Evolutionary conservation across 495 filamentous ascomycete species (phyloP).

Genomic region (Aspergillus cristatus): DNA sequence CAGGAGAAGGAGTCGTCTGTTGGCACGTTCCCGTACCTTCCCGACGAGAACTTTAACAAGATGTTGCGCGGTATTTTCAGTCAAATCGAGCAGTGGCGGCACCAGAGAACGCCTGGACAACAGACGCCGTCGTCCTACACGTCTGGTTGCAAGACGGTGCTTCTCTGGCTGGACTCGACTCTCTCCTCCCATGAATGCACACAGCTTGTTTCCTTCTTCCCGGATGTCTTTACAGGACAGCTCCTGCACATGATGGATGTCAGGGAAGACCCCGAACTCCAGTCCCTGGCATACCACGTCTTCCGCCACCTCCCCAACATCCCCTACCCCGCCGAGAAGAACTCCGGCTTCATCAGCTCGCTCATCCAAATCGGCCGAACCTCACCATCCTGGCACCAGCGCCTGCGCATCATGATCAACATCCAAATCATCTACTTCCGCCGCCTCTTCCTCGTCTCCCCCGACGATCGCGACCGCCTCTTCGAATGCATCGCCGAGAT

Average conservation of each 20-base stretch:
- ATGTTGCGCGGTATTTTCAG: conserved; percentile 71
- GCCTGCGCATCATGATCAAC: conserved; percentile 92
- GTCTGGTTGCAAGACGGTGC: conserved; percentile 87
- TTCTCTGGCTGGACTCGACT: conserved; percentile 90
- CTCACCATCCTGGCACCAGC: conserved; percentile 90
- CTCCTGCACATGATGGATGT: conserved; percentile 99
- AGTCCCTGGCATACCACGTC: conserved; percentile 90
- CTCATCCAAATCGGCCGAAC: conserved; percentile 84
- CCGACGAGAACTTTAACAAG: conserved; percentile 60
- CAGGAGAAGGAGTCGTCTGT: conserved; percentile 76
- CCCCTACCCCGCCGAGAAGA: conserved; percentile 78
- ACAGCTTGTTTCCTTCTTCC: conserved; percentile 85
- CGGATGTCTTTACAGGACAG: conserved; percentile 77
- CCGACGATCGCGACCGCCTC: conserved; percentile 62
- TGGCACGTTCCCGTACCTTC: conserved; percentile 74
- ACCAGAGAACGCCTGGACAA: conserved; percentile 74
- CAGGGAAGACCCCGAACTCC: conserved; percentile 94
- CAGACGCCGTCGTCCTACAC: conserved; percentile 94
- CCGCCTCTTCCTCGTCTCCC: conserved; percentile 84
- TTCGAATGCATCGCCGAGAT: conserved; percentile 89
- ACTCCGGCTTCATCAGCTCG: conserved; percentile 70
- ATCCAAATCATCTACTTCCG: conserved; percentile 99
- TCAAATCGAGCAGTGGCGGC: conserved; percentile 78
- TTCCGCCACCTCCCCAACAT: conserved; percentile 96
- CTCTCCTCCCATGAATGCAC: conserved; percentile 89